Percentiles rank a stretch among this genome's conserved stretches.
Evolutionary conservation across 1,284 basidiomycete species (phyloP).

Genomic region (Fomitopsis palustris): DNA sequence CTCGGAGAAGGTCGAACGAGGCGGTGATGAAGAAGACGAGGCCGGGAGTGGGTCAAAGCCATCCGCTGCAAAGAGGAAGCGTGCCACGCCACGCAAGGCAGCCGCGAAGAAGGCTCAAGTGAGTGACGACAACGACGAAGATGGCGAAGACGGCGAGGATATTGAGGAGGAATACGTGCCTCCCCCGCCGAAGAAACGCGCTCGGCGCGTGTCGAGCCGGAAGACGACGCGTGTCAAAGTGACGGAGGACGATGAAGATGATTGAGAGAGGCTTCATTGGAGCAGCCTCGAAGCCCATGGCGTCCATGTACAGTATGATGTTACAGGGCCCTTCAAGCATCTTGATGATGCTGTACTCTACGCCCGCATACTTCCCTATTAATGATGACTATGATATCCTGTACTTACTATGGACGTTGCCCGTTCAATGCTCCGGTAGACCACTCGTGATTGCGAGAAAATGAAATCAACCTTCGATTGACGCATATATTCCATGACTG

Average conservation of each 20-base stretch:
- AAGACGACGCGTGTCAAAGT: background rate
- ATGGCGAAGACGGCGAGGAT: background rate
- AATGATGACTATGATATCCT: too few species aligned
- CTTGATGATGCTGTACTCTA: too few species aligned
- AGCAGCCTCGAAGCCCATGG: background rate
- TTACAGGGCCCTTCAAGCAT: too few species aligned
- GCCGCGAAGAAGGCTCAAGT: background rate
- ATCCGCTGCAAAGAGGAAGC: background rate
- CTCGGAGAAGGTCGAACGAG: background rate
- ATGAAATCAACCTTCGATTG: too few species aligned
- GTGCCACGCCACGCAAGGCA: background rate
- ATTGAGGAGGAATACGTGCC: background rate
- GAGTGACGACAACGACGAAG: background rate
- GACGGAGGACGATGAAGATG: background rate
- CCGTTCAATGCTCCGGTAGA: too few species aligned
- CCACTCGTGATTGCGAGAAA: too few species aligned
- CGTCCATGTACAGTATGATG: too few species aligned
- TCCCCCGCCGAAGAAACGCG: background rate
- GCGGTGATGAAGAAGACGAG: background rate
- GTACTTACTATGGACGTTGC: too few species aligned
- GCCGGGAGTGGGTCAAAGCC: background rate
- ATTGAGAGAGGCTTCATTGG: background rate
- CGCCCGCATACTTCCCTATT: too few species aligned
- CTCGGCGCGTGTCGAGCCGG: background rate
- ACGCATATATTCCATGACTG: too few species aligned